Evolutionary conservation across 371 early-diverging fungal genomes (phyloP).

Genomic region (Mucor saturninus): DNA sequence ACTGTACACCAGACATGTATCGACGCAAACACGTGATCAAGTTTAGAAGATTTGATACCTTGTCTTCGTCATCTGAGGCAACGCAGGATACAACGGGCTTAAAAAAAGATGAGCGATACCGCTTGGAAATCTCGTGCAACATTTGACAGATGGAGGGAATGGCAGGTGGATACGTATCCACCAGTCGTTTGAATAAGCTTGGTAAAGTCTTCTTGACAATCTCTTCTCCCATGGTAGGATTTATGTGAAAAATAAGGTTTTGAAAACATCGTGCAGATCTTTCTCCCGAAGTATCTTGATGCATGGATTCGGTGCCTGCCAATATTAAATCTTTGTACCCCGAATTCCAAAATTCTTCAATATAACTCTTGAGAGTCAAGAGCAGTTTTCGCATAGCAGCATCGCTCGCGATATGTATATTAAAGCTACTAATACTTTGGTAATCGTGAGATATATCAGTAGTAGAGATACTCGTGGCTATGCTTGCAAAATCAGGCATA

Average conservation of each 20-base stretch:
- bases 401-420: conserved; percentile 6
- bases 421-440: conserved; percentile 11
- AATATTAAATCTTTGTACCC: conserved; percentile 43
- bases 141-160: conserved; percentile 44
- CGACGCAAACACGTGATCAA: conserved; percentile 53
- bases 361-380: conserved; percentile 21
- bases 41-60: conserved; percentile 48
- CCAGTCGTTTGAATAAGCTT: conserved; percentile 34
- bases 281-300: conserved; percentile 33
- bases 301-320: conserved; percentile 31
- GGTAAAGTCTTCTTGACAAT: conserved; percentile 44
- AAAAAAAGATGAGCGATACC: conserved; percentile 50
- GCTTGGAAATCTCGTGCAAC: conserved; percentile 46
- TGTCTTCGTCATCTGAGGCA: conserved; percentile 59
- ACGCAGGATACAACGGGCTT: conserved; percentile 66
- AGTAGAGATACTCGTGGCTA: conserved; percentile 1
- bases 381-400: conserved; percentile 1
- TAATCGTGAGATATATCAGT: conserved; percentile 7
- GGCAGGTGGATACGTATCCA: conserved; percentile 30
- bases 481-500: conserved; percentile 16
- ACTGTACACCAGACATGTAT: conserved; percentile 61
- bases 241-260: conserved; percentile 38
- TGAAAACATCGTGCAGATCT: conserved; percentile 29
- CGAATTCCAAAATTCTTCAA: conserved; percentile 49
- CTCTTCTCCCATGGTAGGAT: conserved; percentile 30